Conservation (phyloP, 1,284 basidiomycete species). For the Boletus hoseneyae region DNA sequence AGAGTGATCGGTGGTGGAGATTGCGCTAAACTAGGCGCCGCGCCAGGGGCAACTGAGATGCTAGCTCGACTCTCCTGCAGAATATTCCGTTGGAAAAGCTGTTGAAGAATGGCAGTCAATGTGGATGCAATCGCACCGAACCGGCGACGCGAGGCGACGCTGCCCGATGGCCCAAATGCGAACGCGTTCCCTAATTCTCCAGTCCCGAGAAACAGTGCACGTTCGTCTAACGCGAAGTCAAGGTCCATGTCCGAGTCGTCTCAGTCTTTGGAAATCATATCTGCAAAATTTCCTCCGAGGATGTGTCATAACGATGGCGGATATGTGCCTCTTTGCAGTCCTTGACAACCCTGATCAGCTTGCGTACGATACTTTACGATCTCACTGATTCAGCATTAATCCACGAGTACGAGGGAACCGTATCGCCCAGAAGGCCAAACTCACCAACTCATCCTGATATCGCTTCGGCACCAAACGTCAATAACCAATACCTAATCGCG, state of each 20-base stretch:
- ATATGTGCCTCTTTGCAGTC: conserved; percentile 72
- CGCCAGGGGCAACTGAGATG: conserved; percentile 26
- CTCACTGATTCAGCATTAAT: conserved; percentile 8
- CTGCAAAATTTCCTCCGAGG: conserved; percentile 57
- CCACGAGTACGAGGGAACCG: not conserved
- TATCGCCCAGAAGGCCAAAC: conserved; percentile 27
- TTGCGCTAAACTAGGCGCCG: conserved; percentile 33
- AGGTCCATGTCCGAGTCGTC: conserved; percentile 71
- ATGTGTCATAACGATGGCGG: conserved; percentile 42
- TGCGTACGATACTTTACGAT: conserved; percentile 67
- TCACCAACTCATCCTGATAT: conserved; percentile 65
- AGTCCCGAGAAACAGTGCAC: conserved; percentile 30
- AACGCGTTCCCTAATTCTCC: conserved; percentile 28
- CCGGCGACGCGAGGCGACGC: conserved; percentile 20
- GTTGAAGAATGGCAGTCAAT: conserved; percentile 35
- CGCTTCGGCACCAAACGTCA: conserved; percentile 70
- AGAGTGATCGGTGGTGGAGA: conserved; percentile 47
- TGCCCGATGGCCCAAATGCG: conserved; percentile 27
- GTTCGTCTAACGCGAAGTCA: conserved; percentile 52
- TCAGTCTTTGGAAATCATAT: conserved; percentile 48
- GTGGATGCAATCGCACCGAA: conserved; percentile 26
- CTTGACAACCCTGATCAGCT: conserved; percentile 75
- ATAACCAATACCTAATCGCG: conserved; percentile 80
- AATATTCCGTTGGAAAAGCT: conserved; percentile 40
- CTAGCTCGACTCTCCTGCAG: conserved; percentile 37